A percentile compares a stretch with the other conserved stretches of the same genome.
phyloP scores from a whole-genome alignment of 2,329 filamentous ascomycete genomes.

The Shiraia sp. region DNA sequence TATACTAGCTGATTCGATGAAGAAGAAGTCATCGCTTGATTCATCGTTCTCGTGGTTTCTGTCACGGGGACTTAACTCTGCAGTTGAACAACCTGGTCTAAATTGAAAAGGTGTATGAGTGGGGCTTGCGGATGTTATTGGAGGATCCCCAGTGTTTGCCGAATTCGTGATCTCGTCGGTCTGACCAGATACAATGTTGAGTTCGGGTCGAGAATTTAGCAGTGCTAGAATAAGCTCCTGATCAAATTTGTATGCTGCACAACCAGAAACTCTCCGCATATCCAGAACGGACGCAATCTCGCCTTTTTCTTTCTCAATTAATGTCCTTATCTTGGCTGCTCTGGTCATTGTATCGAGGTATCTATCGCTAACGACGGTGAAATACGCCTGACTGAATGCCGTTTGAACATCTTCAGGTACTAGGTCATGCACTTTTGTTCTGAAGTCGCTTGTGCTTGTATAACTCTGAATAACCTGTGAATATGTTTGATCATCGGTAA shows the following conservation, averaged over 20 bases:
- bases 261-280: constrained; percentile 18
- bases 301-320: constrained; percentile 25
- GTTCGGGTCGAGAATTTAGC: constrained; percentile 11
- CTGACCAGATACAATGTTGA: not conserved
- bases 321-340: constrained; percentile 10
- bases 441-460: constrained; percentile 23
- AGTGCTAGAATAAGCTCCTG: constrained; percentile 32
- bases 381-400: constrained; percentile 29
- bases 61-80: too few species aligned
- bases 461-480: constrained; percentile 29
- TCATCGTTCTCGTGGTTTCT: too few species aligned
- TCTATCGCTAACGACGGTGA: constrained; percentile 27
- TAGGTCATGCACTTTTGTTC: constrained; percentile 20
- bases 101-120: constrained; percentile 17
- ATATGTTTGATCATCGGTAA: constrained; percentile 23
- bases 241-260: constrained; percentile 30
- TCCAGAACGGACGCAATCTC: constrained; percentile 25
- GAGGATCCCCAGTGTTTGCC: not conserved
- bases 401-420: constrained; percentile 27
- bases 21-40: constrained; percentile 16
- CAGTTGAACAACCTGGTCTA: too few species aligned
- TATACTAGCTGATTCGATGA: constrained; percentile 31
- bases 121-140: not conserved
- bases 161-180: not conserved
- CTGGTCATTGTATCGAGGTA: constrained; percentile 25